phyloP scores from a whole-genome alignment of 306 rosid species.

The Glycine soja region DNA sequence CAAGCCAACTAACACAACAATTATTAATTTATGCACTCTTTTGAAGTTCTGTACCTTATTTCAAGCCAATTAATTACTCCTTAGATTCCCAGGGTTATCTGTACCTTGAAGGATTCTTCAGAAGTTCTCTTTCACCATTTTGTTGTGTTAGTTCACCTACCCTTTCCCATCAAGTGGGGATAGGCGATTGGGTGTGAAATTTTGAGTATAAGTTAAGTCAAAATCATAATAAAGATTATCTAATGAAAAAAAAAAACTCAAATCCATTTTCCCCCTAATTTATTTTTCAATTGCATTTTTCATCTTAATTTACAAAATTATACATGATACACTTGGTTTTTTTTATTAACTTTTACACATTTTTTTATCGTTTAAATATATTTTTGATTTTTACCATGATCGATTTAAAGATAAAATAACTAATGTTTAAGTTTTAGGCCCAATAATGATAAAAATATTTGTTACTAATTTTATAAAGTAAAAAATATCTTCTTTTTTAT shows the following conservation, averaged over 20 bases:
- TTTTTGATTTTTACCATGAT: too few species aligned
- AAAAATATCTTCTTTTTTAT: too few species aligned
- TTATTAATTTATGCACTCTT: too few species aligned
- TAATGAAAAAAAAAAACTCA: background rate
- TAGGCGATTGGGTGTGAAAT: background rate
- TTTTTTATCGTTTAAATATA: too few species aligned
- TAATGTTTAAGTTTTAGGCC: too few species aligned
- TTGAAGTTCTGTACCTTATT: background rate
- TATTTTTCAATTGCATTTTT: background rate
- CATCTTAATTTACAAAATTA: background rate
- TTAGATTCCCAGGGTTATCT: background rate
- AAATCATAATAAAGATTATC: background rate
- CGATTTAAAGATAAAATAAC: too few species aligned
- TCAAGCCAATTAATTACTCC: background rate
- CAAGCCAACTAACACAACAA: slow-evolving; percentile 17
- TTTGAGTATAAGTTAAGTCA: slow-evolving; percentile 2
- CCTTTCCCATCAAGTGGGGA: background rate
- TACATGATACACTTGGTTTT: too few species aligned
- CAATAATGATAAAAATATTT: too few species aligned
- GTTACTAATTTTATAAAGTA: too few species aligned
- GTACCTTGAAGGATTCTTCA: slow-evolving; percentile 30
- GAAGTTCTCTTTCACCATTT: background rate
- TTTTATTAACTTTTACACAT: too few species aligned
- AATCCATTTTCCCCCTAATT: background rate
- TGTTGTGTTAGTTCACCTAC: slow-evolving; percentile 13